phyloP scores from a whole-genome alignment of 2,329 filamentous ascomycete genomes.

The Aspergillus ruber region DNA sequence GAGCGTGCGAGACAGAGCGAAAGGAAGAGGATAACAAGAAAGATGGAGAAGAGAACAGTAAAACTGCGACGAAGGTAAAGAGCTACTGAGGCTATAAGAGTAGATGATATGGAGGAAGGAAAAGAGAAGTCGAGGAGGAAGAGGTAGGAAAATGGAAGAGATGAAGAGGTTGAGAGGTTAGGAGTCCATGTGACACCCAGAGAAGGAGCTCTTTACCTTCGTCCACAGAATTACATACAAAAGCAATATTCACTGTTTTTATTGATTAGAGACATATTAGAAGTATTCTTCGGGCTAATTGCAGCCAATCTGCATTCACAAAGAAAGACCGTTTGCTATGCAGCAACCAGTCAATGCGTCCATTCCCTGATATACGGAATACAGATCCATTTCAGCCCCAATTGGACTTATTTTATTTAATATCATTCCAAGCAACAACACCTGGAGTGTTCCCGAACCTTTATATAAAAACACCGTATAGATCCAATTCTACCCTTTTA shows the following conservation, averaged over 20 bases:
- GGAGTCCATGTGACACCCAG: neutral
- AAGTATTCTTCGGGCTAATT: neutral
- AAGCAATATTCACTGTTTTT: neutral
- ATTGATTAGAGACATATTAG: neutral
- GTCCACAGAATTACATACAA: neutral
- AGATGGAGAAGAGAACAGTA: too few relatives aligned
- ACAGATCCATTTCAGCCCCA: neutral
- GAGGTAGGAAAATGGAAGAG: neutral
- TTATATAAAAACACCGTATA: neutral
- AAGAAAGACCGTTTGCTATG: neutral
- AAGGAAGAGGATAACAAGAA: neutral
- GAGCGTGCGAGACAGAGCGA: neutral
- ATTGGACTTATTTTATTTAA: neutral
- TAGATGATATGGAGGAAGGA: neutral
- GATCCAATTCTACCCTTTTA: conserved; percentile 1
- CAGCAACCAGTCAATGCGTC: neutral
- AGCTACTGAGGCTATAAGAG: too few relatives aligned
- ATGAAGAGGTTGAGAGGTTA: neutral
- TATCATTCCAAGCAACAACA: neutral
- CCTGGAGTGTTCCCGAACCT: too few relatives aligned
- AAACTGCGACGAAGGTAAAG: too few relatives aligned
- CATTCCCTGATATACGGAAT: neutral
- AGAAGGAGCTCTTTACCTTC: neutral
- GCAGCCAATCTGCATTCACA: neutral
- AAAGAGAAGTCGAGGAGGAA: neutral